These are phyloP conservation scores for Tanacetum coccineum DNA, from an alignment of 129 eudicot genomes.

Conservation along the genomic window DNA sequence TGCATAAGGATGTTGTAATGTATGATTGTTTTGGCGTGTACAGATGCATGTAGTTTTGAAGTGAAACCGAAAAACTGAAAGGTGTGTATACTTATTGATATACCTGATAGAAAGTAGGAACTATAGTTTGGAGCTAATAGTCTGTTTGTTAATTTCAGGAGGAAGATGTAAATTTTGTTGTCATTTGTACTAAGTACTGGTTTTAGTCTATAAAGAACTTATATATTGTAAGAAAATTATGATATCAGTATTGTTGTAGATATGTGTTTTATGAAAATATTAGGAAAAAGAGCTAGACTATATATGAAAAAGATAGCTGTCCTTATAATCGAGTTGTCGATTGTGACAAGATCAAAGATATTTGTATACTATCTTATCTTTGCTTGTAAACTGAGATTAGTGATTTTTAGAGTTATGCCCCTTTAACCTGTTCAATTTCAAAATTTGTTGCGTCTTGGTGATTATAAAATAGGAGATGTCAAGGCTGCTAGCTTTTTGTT, in stretches of 20 bases:
- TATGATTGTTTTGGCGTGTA: conserved; percentile 21
- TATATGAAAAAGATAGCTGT: no score
- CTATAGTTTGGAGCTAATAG: conserved; percentile 11
- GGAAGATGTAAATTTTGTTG: conserved; percentile 32
- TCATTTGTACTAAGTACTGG: conserved; percentile 9
- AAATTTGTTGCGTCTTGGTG: not conserved
- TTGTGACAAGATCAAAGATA: not conserved
- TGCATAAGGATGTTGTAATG: conserved; percentile 10
- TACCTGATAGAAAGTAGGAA: conserved; percentile 14
- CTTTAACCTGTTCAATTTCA: not conserved
- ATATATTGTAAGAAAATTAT: conserved; percentile 12
- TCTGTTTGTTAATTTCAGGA: conserved; percentile 26
- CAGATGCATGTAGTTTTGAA: conserved; percentile 22
- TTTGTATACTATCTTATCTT: not conserved
- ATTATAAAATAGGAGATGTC: not conserved
- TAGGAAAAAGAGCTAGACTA: no score
- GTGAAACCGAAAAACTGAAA: conserved; percentile 18
- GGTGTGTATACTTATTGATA: conserved; percentile 24
- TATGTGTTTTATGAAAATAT: no score
- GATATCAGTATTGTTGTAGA: not conserved
- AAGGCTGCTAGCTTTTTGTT: not conserved
- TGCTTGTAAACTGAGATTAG: not conserved
- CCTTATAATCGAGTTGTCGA: not conserved
- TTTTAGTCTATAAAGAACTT: conserved; percentile 9
- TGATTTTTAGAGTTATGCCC: not conserved